A percentile compares a stretch with the other conserved stretches of the same genome.
Conservation (phyloP, 768 basidiomycete species). For the Termitomyces sp. region DNA sequence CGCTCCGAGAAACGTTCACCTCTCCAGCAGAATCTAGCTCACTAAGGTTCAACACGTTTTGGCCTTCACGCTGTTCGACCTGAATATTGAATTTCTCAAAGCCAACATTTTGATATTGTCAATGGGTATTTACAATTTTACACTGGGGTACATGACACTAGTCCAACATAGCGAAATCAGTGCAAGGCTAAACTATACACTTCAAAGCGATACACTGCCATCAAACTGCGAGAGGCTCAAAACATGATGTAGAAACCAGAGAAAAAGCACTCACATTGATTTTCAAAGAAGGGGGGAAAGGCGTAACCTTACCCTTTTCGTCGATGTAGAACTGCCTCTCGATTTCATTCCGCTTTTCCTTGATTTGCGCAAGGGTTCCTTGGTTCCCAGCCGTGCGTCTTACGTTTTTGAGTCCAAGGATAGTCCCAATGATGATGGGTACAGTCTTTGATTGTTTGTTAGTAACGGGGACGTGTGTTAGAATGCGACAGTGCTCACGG, state of each 20-base stretch:
- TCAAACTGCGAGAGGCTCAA: neutral
- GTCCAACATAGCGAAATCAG: neutral
- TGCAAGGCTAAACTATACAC: neutral
- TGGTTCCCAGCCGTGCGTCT: slow-evolving; percentile 31
- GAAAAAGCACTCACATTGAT: slow-evolving; percentile 25
- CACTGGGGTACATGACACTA: no score
- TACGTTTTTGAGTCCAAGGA: slow-evolving; percentile 42
- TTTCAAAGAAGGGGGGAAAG: slow-evolving; percentile 42
- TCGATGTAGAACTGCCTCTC: slow-evolving; percentile 30
- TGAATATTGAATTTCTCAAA: neutral
- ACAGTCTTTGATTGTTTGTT: slow-evolving; percentile 29
- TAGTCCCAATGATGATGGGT: slow-evolving; percentile 36
- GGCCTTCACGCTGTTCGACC: neutral
- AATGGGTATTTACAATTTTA: neutral
- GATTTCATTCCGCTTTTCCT: slow-evolving; percentile 29
- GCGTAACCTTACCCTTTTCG: slow-evolving; percentile 30
- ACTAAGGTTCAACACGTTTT: neutral
- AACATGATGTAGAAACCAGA: neutral
- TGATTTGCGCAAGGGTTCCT: slow-evolving; percentile 37
- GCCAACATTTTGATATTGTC: neutral
- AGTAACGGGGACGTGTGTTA: neutral
- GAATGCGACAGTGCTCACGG: slow-evolving; percentile 19
- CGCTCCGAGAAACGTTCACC: slow-evolving; percentile 13
- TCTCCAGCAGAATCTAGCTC: no score
- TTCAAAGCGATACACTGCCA: neutral